Conservation (phyloP, 2,329 filamentous ascomycete species). For the Sporothrix euskadiensis region DNA sequence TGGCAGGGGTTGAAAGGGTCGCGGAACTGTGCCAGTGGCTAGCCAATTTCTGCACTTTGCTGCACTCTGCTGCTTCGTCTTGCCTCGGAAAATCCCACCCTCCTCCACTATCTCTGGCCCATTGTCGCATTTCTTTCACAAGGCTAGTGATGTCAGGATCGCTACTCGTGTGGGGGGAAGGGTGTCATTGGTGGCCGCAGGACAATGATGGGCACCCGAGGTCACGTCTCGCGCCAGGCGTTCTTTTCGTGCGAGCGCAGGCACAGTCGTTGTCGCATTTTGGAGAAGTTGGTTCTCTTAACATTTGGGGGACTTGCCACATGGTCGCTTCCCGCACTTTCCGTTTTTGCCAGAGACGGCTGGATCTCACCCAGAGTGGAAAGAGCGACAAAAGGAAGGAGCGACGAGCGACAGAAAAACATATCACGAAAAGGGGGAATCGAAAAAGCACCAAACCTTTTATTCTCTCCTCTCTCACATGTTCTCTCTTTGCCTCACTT, state of each 20-base stretch:
- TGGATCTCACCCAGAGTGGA: not conserved
- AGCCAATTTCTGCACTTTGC: not conserved
- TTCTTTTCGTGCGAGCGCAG: slow-evolving; percentile 4
- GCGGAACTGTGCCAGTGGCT: not conserved
- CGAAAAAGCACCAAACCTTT: not conserved
- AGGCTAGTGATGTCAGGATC: slow-evolving; percentile 29
- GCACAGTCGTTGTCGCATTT: not conserved
- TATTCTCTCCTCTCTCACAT: not conserved
- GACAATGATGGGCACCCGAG: slow-evolving; percentile 3
- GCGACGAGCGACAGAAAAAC: not conserved
- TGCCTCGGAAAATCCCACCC: slow-evolving; percentile 14
- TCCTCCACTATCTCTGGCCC: not conserved
- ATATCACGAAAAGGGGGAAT: not conserved
- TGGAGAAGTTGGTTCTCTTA: not conserved
- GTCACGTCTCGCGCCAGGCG: not conserved
- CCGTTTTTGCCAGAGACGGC: not conserved
- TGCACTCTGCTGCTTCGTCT: not conserved
- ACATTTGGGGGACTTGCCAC: slow-evolving; percentile 31
- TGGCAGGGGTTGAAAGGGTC: slow-evolving; percentile 22
- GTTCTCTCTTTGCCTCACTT: not conserved
- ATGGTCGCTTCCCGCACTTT: slow-evolving; percentile 34
- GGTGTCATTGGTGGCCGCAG: slow-evolving; percentile 7
- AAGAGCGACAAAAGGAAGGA: not conserved
- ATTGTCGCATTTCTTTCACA: slow-evolving; percentile 4
- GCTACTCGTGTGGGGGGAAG: slow-evolving; percentile 2